Percentiles rank a stretch among this genome's conserved stretches.
These are phyloP conservation scores for Termitomyces sp. DNA, from an alignment of 768 basidiomycete genomes.

Conservation along the genomic window DNA sequence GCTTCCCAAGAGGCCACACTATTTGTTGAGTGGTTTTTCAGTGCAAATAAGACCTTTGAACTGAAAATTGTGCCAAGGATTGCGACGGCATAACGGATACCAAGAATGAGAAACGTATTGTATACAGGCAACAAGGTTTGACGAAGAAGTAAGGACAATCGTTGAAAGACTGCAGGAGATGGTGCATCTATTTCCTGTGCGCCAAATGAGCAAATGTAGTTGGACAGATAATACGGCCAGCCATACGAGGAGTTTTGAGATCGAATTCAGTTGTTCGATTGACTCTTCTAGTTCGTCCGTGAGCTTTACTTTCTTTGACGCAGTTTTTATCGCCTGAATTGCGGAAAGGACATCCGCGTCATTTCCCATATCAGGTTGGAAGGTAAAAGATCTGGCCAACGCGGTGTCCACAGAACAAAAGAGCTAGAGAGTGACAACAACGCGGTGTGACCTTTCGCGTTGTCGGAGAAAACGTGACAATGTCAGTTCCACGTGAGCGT, in stretches of 20 bases:
- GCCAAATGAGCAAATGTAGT: slow-evolving; percentile 2
- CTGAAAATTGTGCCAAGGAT: slow-evolving; percentile 38
- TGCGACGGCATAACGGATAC: slow-evolving; percentile 38
- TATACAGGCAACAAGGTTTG: slow-evolving; percentile 44
- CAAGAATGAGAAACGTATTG: slow-evolving; percentile 29
- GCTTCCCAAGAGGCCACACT: slow-evolving; percentile 38
- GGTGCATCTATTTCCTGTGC: slow-evolving; percentile 38
- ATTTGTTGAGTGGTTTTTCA: slow-evolving; percentile 17
- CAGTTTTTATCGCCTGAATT: slow-evolving; percentile 27
- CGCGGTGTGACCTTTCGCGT: too few species aligned
- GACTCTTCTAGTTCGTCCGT: slow-evolving; percentile 29
- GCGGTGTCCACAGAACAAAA: not conserved
- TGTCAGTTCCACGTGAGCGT: not conserved
- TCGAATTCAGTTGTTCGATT: slow-evolving; percentile 39
- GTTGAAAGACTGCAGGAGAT: slow-evolving; percentile 33
- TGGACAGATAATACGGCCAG: slow-evolving; percentile 9
- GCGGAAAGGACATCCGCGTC: slow-evolving; percentile 24
- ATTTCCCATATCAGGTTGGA: slow-evolving; percentile 13
- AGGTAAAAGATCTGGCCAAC: not conserved
- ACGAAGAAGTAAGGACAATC: slow-evolving; percentile 39
- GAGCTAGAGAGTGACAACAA: not conserved
- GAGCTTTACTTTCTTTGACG: slow-evolving; percentile 25
- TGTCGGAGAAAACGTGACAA: not conserved
- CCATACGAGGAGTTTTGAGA: slow-evolving; percentile 41
- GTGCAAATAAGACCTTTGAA: slow-evolving; percentile 31